phyloP scores from a whole-genome alignment of 208 protist genomes.

The Trypanosoma rangeli region DNA sequence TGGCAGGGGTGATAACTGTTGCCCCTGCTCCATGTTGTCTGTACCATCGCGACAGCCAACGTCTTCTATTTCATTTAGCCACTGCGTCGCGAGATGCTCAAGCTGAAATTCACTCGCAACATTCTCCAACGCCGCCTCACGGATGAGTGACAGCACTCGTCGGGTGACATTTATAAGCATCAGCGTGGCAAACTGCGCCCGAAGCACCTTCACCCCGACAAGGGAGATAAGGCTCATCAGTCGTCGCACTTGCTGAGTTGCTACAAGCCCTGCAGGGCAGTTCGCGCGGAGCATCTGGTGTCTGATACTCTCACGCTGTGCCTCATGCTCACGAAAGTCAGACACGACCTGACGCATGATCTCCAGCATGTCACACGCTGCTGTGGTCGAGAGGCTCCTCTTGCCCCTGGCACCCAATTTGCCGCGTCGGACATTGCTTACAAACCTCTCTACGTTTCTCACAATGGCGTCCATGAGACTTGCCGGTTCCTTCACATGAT shows the following conservation, averaged over 20 bases:
- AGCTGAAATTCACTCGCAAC: slow-evolving; percentile 38
- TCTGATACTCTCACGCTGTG: slow-evolving; percentile 31
- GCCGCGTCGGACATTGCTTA: slow-evolving; percentile 59
- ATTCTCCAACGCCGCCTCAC: slow-evolving; percentile 52
- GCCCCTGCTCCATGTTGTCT: background rate
- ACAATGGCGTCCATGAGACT: slow-evolving; percentile 41
- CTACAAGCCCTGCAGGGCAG: slow-evolving; percentile 51
- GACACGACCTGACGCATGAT: slow-evolving; percentile 59
- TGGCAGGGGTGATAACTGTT: background rate
- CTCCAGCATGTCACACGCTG: slow-evolving; percentile 52
- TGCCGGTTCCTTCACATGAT: slow-evolving; percentile 22
- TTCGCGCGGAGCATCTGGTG: slow-evolving; percentile 43
- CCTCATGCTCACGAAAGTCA: slow-evolving; percentile 52
- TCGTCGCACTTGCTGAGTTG: slow-evolving; percentile 47
- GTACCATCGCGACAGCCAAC: background rate
- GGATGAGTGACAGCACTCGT: slow-evolving; percentile 76
- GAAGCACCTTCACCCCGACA: slow-evolving; percentile 57
- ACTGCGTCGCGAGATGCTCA: slow-evolving; percentile 43
- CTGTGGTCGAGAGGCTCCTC: slow-evolving; percentile 60
- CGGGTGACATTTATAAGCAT: slow-evolving; percentile 87
- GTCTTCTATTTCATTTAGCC: slow-evolving; percentile 32
- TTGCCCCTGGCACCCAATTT: slow-evolving; percentile 31
- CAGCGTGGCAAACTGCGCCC: slow-evolving; percentile 67
- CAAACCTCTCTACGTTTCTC: slow-evolving; percentile 56
- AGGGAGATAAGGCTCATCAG: slow-evolving; percentile 58